phyloP scores from a whole-genome alignment of 164 flowering plant species.

The grape (Vitis vinifera) region DNA sequence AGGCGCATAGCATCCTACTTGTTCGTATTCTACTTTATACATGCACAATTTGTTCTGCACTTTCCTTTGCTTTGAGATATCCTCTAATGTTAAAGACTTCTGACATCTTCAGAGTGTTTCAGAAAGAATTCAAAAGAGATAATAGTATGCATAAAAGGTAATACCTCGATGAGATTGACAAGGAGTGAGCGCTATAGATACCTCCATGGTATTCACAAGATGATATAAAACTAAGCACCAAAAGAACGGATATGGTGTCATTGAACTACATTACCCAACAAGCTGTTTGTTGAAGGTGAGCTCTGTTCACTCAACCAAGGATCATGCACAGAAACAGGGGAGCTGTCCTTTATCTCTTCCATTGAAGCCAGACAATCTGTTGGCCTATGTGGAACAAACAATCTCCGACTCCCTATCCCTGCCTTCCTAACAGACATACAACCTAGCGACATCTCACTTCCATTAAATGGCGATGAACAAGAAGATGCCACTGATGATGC shows the following conservation, averaged over 20 bases:
- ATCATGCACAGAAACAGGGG: constrained; percentile 79
- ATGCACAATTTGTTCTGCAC: no score
- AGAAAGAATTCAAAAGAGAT: no score
- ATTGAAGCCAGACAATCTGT: constrained; percentile 19
- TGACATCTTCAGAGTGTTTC: no score
- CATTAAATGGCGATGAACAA: constrained; percentile 43
- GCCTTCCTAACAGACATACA: constrained; percentile 15
- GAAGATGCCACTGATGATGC: constrained; percentile 42
- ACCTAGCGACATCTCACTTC: constrained; percentile 43
- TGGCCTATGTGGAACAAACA: constrained; percentile 31
- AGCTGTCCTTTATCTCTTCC: constrained; percentile 46
- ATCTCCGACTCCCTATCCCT: constrained; percentile 33
- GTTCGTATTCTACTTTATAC: no score
- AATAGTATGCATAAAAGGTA: no score
- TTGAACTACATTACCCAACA: constrained; percentile 53
- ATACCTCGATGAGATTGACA: not conserved
- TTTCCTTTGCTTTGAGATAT: no score
- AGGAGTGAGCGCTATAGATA: no score
- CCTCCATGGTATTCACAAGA: not conserved
- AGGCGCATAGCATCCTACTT: no score
- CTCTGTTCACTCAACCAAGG: constrained; percentile 83
- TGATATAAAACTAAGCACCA: not conserved
- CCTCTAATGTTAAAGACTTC: no score
- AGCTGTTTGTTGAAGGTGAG: constrained; percentile 86
- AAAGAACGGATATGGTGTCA: constrained; percentile 9